Evolutionary conservation across 768 basidiomycete species (phyloP), one percentile per base, ranked within the genome.

Genomic region (Epithele typhae): DNA sequence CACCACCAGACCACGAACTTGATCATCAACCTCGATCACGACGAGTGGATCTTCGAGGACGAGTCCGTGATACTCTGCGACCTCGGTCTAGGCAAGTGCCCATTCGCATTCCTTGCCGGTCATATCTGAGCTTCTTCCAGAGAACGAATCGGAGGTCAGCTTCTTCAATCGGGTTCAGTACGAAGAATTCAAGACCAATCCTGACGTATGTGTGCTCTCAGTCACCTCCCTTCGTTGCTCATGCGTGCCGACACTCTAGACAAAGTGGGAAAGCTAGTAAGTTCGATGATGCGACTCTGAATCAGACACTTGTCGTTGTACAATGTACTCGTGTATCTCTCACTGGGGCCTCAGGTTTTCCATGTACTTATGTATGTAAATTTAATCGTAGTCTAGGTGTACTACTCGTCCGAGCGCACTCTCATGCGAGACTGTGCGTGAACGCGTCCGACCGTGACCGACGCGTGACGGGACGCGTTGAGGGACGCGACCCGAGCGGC

Each of bases 11-110:
- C 94, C 1, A 88, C 88, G 25, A 98, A 99, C 68, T 75, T 99
- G 23, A 97, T 99, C 66, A 97, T 99, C 62, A 99, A 99, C 65
- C 77, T 98, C 47, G 92, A 96, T 59, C 79, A 94, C 59, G 95
- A 98, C 48, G 88, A 92, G 8, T 95, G 92, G 89, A 89, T 97
- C 51, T 67, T 93, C 14, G 68, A 78, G 38, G 81, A 92, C 53
- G 84, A 84, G 33, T 61, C 62, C 7, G 78, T 76, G 58, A 73
- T 69, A 1, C 74, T 99, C n/a, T 79, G 73, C 2, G 78, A 82
- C 4, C 65, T 78, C 27, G 92, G 86, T 15, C 78, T 94, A 39
- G 88, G 95, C 94, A 48, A 46, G 83, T 68, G 7, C 10, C 15
- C 3, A 21, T n/a, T n/a, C n/a, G n/a, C n/a, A n/a, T n/a, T n/a